Conservation (phyloP, 2,329 filamentous ascomycete species). For the Botryotinia calthae region DNA sequence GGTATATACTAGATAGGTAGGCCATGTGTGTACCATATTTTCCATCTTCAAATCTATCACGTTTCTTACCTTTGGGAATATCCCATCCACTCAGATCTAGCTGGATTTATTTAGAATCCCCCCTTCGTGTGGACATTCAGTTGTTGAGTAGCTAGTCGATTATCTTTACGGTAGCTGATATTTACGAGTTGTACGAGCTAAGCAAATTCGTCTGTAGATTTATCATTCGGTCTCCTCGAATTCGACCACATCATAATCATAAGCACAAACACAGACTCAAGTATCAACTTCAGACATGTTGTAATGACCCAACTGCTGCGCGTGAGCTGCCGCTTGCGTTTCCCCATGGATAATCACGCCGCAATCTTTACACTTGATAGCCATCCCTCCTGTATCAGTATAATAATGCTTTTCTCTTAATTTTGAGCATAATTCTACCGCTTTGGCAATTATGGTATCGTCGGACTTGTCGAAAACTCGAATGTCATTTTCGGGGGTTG, state of each 20-base stretch:
- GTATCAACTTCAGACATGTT: constrained; percentile 52
- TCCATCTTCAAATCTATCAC: neutral
- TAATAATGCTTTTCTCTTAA: constrained; percentile 77
- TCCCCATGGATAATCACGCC: constrained; percentile 67
- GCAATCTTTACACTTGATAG: constrained; percentile 74
- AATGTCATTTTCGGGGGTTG: constrained; percentile 62
- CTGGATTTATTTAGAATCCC: no score
- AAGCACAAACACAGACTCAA: neutral
- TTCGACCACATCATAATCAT: neutral
- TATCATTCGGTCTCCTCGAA: neutral
- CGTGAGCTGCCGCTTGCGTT: constrained; percentile 60
- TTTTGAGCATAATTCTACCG: constrained; percentile 61
- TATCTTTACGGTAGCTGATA: neutral
- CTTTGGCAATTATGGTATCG: constrained; percentile 68
- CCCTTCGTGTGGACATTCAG: neutral
- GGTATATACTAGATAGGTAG: neutral
- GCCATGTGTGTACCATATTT: neutral
- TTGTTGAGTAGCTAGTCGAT: neutral
- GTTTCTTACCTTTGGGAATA: neutral
- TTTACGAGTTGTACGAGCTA: neutral
- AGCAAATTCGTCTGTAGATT: no score
- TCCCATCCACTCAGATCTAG: neutral
- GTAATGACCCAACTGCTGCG: constrained; percentile 57
- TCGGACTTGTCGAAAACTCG: constrained; percentile 54
- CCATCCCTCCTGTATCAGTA: constrained; percentile 80